phyloP scores from a whole-genome alignment of 805 yeast species.

The Millerozyma miso region DNA sequence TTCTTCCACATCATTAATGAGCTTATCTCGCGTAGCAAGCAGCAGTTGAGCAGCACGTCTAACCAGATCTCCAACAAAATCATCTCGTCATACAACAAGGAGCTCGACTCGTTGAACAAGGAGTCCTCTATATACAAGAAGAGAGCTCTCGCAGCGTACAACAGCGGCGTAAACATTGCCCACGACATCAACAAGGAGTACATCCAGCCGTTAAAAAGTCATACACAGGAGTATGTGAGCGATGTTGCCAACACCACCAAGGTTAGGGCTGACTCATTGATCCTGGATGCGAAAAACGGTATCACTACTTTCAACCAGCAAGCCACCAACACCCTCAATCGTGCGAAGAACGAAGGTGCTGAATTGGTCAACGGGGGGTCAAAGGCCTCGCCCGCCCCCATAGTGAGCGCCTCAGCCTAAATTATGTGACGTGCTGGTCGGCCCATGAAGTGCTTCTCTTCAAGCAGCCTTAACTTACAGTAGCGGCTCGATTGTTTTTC shows the following conservation, averaged over 20 bases:
- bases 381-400: constrained; percentile 8
- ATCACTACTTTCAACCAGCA: constrained; percentile 9
- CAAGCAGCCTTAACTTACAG: too few relatives aligned
- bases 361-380: constrained; percentile 11
- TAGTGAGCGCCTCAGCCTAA: constrained; percentile 23
- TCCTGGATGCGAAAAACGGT: constrained; percentile 19
- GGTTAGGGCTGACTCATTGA: constrained; percentile 27
- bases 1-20: constrained; percentile 16
- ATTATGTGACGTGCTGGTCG: neutral
- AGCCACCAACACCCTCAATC: constrained; percentile 3
- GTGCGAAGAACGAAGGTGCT: constrained; percentile 7
- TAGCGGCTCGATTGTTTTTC: too few relatives aligned
- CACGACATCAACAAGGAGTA: constrained; percentile 30
- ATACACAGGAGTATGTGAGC: constrained; percentile 36
- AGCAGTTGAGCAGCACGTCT: constrained; percentile 23
- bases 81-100: constrained; percentile 31
- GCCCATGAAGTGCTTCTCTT: too few relatives aligned
- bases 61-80: constrained; percentile 26
- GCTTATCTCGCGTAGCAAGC: constrained; percentile 16
- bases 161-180: constrained; percentile 29
- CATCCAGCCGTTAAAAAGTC: constrained; percentile 36
- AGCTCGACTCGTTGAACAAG: constrained; percentile 18
- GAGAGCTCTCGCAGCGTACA: constrained; percentile 29
- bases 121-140: constrained; percentile 13
- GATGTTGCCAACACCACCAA: constrained; percentile 33